These are phyloP conservation scores for Colletotrichum tropicicola DNA, from an alignment of 2,329 filamentous ascomycete genomes.

Conservation along the genomic window DNA sequence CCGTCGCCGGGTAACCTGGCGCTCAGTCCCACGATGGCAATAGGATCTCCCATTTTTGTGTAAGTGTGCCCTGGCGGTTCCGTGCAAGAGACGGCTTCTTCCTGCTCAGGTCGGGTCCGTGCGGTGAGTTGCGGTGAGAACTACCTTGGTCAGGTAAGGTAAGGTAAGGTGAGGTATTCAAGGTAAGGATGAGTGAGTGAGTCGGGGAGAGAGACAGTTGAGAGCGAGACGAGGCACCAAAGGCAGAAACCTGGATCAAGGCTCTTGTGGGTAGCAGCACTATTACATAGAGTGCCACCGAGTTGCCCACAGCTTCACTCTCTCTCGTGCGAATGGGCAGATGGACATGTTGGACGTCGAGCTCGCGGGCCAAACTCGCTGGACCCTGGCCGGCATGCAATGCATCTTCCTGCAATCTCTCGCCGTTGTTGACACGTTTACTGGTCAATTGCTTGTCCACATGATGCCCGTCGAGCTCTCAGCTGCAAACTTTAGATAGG, in stretches of 20 bases:
- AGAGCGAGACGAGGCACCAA: not conserved
- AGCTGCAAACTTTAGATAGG: not conserved
- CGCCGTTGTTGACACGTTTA: not conserved
- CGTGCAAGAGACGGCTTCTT: not conserved
- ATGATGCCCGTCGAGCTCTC: no score
- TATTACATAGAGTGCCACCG: conserved; percentile 6
- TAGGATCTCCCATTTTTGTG: conserved; percentile 41
- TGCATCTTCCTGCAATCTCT: not conserved
- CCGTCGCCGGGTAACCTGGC: conserved; percentile 55
- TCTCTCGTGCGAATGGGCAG: not conserved
- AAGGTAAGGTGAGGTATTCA: not conserved
- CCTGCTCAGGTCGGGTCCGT: not conserved
- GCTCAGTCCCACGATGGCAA: conserved; percentile 57
- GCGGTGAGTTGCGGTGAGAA: conserved; percentile 12
- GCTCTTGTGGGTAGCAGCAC: conserved; percentile 4
- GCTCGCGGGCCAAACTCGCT: not conserved
- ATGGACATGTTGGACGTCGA: not conserved
- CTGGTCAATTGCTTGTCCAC: not conserved
- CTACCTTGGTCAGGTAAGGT: no score
- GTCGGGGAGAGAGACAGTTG: not conserved
- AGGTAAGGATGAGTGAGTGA: not conserved
- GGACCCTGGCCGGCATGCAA: not conserved
- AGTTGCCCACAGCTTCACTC: not conserved
- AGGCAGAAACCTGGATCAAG: conserved; percentile 5
- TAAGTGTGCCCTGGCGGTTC: not conserved